These are phyloP conservation scores for Cicer judaicum DNA, from an alignment of 306 rosid species.

Conservation along the genomic window DNA sequence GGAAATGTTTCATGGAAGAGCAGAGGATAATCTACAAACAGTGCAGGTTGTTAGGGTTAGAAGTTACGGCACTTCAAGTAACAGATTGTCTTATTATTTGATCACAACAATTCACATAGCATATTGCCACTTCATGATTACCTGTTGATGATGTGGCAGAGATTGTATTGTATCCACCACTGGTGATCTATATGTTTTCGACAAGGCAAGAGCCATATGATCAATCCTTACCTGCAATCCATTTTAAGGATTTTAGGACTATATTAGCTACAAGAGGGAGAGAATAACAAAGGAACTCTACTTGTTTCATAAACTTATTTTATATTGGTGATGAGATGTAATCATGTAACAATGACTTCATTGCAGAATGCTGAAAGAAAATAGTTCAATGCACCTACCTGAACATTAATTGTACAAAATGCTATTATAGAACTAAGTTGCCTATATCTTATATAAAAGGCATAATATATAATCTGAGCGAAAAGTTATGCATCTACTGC, in stretches of 20 bases:
- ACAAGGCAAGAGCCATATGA: slow-evolving; percentile 85
- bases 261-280: background rate
- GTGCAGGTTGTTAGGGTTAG: background rate
- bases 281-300: background rate
- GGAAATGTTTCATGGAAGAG: slow-evolving; percentile 78
- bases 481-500: background rate
- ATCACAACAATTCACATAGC: slow-evolving; percentile 7
- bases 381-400: background rate
- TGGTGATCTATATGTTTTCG: slow-evolving; percentile 82
- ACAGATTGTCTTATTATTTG: background rate
- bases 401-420: background rate
- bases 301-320: background rate
- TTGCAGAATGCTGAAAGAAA: background rate
- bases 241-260: slow-evolving; percentile 34
- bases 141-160: slow-evolving; percentile 99
- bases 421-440: background rate
- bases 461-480: slow-evolving; percentile 2
- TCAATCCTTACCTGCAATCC: slow-evolving; percentile 79
- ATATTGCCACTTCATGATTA: slow-evolving; percentile 46
- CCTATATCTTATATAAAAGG: background rate
- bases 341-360: slow-evolving; percentile 17
- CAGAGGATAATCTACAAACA: slow-evolving; percentile 73
- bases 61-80: background rate
- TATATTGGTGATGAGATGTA: background rate
- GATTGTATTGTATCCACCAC: slow-evolving; percentile 86